Base-by-base conservation (phyloP, 148 eudicot genomes). In the Chenopodium album region DNA sequence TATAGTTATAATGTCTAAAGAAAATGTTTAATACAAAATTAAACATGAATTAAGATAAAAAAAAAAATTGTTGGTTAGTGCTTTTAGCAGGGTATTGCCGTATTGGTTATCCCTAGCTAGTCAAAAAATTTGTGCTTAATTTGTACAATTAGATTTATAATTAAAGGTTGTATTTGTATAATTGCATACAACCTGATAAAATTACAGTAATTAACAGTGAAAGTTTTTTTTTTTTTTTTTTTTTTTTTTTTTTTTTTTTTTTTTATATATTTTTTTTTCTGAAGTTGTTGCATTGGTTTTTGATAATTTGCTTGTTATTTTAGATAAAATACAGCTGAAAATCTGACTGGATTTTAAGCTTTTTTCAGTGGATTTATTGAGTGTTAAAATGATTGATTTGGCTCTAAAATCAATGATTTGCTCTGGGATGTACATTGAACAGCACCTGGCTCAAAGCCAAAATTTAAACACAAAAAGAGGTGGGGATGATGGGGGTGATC, bases 21-120 rank as follows among this genome's bases (percentile, higher is more conserved):
- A 14, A 4, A 19, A 19, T 56, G 62, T 56, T 56, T 17, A 56
- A 56, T 17, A 56, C 62, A 56, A 17, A 56, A 14, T 56, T 56
- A 56, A 56, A 56, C 62, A 56, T 56, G 67, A 71, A 69, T 1
- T 4, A 66, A 69, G 34, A 71, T 34, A 11, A 1, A 1, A 31
- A 31, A n/a, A 23, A 23, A 72, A 46, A 44, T 28, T 59, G 70
- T 50, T 60, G 83, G 71, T 62, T 76, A 84, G 83, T 80, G 77
- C 75, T 80, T 56, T 84, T 83, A 83, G 81, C 78, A 77, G 84
- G 84, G 77, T 46, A 32, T 77, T 60, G 56, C 46, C 52, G 52
- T 11, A 48, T 48, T 48, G 52, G 52, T 48, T 48, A 73, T 48
- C 72, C 81, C 77, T 6, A 41, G 44, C 81, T 78, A 82, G 80